These are phyloP conservation scores for Akebia trifoliata DNA, from an alignment of 164 flowering plant species.

Conservation along the genomic window DNA sequence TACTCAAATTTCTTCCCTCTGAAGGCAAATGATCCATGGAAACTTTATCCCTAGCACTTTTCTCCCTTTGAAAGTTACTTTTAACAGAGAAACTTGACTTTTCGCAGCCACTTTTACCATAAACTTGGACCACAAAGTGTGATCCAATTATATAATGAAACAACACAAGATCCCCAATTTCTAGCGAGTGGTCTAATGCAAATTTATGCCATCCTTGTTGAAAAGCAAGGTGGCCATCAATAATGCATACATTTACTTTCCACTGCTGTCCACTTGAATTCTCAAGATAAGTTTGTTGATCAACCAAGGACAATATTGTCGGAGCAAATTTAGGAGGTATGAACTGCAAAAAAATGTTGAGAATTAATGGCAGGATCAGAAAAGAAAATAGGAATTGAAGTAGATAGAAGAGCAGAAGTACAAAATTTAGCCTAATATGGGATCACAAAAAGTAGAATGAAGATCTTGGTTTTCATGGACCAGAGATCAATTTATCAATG, in stretches of 20 bases:
- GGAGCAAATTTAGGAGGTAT: conserved; percentile 43
- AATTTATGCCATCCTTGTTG: conserved; percentile 48
- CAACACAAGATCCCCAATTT: conserved; percentile 37
- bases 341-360: conserved; percentile 27
- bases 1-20: neutral
- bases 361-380: conserved; percentile 2
- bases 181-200: conserved; percentile 35
- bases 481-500: neutral
- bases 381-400: neutral
- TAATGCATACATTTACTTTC: conserved; percentile 25
- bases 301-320: conserved; percentile 17
- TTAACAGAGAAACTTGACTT: conserved; percentile 21
- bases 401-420: neutral
- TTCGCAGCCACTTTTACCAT: conserved; percentile 29
- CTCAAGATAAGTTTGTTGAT: conserved; percentile 30
- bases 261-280: conserved; percentile 38
- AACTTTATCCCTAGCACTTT: neutral
- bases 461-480: neutral
- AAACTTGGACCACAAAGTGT: conserved; percentile 40
- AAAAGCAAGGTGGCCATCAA: conserved; percentile 36
- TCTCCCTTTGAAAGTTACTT: neutral
- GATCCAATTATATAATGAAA: conserved; percentile 32
- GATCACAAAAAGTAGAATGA: neutral
- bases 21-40: conserved; percentile 5
- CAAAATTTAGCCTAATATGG: neutral